phyloP scores from a whole-genome alignment of 2,329 filamentous ascomycete genomes.

The Fusarium algeriense region DNA sequence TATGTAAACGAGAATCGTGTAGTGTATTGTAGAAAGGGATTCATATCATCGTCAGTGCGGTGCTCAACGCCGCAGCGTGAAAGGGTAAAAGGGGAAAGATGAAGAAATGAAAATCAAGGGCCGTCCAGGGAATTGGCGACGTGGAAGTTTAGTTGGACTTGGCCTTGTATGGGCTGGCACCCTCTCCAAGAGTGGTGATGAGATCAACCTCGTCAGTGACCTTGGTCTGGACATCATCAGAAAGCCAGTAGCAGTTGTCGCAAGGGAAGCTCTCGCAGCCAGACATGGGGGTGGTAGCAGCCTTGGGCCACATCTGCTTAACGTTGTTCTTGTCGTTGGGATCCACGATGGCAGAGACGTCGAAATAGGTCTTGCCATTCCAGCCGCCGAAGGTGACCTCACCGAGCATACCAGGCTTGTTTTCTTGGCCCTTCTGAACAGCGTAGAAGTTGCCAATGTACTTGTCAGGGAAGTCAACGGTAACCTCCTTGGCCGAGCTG shows the following conservation, averaged over 20 bases:
- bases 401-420: constrained; percentile 64
- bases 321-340: constrained; percentile 63
- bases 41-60: constrained; percentile 47
- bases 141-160: constrained; percentile 24
- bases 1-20: constrained; percentile 43
- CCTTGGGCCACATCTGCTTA: constrained; percentile 66
- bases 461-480: constrained; percentile 57
- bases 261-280: constrained; percentile 67
- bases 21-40: constrained; percentile 30
- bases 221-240: constrained; percentile 69
- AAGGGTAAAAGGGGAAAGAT: constrained; percentile 11
- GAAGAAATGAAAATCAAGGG: constrained; percentile 29
- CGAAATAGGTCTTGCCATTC: constrained; percentile 65
- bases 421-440: constrained; percentile 57
- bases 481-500: constrained; percentile 53
- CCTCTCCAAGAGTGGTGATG: constrained; percentile 63
- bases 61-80: constrained; percentile 46
- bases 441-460: constrained; percentile 67
- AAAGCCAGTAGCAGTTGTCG: constrained; percentile 64
- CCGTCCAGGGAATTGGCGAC: constrained; percentile 26
- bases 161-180: constrained; percentile 42
- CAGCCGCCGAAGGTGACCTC: constrained; percentile 65
- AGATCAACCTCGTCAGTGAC: constrained; percentile 61
- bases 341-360: constrained; percentile 70
- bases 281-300: constrained; percentile 55